These are phyloP conservation scores for Chaetothyriales sp. DNA, from an alignment of 2,329 filamentous ascomycete genomes.

Conservation along the genomic window DNA sequence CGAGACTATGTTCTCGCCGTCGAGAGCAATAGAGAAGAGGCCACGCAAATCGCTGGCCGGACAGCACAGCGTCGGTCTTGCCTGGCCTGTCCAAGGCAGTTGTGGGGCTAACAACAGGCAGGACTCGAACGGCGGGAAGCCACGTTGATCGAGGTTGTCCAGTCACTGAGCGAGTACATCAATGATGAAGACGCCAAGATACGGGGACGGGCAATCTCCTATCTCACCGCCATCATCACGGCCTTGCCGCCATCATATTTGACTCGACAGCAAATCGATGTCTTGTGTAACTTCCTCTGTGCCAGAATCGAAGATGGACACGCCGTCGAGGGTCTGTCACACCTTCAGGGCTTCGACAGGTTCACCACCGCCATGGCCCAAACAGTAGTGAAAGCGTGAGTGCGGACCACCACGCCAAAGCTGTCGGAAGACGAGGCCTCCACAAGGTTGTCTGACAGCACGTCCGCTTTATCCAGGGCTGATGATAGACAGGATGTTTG, in stretches of 20 bases:
- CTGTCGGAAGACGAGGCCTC: slow-evolving; percentile 10
- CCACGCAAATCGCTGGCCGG: slow-evolving; percentile 30
- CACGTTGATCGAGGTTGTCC: slow-evolving; percentile 49
- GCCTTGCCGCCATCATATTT: slow-evolving; percentile 42
- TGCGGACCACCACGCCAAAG: slow-evolving; percentile 17
- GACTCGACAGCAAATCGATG: slow-evolving; percentile 47
- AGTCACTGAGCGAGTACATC: slow-evolving; percentile 52
- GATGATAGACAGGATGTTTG: slow-evolving; percentile 30
- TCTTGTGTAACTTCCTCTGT: slow-evolving; percentile 51
- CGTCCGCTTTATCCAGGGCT: slow-evolving; percentile 1
- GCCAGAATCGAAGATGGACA: slow-evolving; percentile 51
- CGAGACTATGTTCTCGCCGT: slow-evolving; percentile 36
- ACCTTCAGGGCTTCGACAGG: slow-evolving; percentile 45
- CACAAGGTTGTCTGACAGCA: slow-evolving; percentile 12
- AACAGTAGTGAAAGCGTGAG: slow-evolving; percentile 40
- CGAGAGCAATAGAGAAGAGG: slow-evolving; percentile 34
- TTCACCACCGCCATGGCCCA: slow-evolving; percentile 46
- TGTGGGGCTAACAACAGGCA: slow-evolving; percentile 20
- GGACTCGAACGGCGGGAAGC: slow-evolving; percentile 46
- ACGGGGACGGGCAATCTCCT: slow-evolving; percentile 43
- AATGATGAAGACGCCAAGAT: slow-evolving; percentile 50
- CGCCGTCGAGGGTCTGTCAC: slow-evolving; percentile 44
- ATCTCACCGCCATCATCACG: slow-evolving; percentile 31
- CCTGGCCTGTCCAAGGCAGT: neutral
- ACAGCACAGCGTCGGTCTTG: slow-evolving; percentile 31